These are phyloP conservation scores for Arachis monticola DNA, from an alignment of 331 rosid species.

Conservation along the genomic window DNA sequence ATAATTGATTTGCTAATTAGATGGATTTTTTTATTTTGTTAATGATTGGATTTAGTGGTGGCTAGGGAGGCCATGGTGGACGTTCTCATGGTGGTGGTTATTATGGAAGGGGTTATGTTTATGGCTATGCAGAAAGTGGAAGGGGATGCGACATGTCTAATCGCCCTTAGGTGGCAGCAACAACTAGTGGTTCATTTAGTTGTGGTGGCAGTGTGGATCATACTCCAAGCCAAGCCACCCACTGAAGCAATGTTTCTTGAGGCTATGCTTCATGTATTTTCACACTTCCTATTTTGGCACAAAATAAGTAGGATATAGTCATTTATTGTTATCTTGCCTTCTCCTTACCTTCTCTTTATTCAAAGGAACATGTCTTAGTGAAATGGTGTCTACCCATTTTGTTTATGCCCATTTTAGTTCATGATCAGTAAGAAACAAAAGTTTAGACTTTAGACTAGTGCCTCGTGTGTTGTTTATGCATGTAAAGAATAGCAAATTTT, in stretches of 20 bases:
- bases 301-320: constrained; percentile 47
- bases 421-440: no score
- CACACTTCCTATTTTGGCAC: constrained; percentile 39
- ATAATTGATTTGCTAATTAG: no score
- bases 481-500: no score
- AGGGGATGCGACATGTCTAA: constrained; percentile 45
- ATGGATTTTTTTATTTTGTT: no score
- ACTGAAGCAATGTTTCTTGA: constrained; percentile 33
- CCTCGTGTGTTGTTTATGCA: no score
- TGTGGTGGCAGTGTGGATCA: constrained; percentile 29
- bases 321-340: constrained; percentile 14
- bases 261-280: constrained; percentile 39
- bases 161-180: constrained; percentile 43
- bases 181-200: constrained; percentile 28
- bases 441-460: no score
- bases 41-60: constrained; percentile 39
- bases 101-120: constrained; percentile 56
- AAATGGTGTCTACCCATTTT: no score
- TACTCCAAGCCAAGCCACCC: constrained; percentile 31
- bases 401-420: no score
- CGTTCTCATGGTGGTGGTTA: constrained; percentile 59
- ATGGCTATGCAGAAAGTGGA: constrained; percentile 53
- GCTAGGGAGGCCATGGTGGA: constrained; percentile 68
- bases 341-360: no score
- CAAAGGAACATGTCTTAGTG: no score